Conservation (phyloP, 768 basidiomycete species). For the Collybia sp. region DNA sequence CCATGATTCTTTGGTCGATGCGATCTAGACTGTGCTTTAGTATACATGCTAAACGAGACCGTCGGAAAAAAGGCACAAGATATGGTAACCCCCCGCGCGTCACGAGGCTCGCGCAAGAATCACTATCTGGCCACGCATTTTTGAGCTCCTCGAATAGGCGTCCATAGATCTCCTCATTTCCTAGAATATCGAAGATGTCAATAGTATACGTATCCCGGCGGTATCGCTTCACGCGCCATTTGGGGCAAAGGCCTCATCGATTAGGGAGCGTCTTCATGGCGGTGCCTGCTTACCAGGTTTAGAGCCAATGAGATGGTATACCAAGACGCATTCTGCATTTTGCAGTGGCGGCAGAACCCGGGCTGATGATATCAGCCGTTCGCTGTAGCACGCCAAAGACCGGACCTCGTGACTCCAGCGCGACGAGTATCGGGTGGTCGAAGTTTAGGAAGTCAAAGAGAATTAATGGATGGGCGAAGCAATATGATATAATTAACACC, state of each 20-base stretch:
- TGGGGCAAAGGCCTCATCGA: slow-evolving; percentile 30
- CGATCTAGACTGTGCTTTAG: slow-evolving; percentile 23
- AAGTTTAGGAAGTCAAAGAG: slow-evolving; percentile 14
- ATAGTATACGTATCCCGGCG: slow-evolving; percentile 31
- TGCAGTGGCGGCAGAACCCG: slow-evolving; percentile 26
- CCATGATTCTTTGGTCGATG: slow-evolving; percentile 42
- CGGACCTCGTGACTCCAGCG: slow-evolving; percentile 27
- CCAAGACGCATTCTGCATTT: slow-evolving; percentile 28
- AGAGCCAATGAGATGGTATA: slow-evolving; percentile 28
- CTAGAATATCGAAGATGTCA: slow-evolving; percentile 29
- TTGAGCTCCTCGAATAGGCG: slow-evolving; percentile 24
- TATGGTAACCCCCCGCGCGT: slow-evolving; percentile 40
- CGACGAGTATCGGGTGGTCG: slow-evolving; percentile 25
- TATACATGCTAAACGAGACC: too few species aligned
- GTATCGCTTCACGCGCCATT: slow-evolving; percentile 41
- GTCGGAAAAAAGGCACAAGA: slow-evolving; percentile 24
- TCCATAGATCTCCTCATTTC: slow-evolving; percentile 20
- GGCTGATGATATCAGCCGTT: slow-evolving; percentile 26
- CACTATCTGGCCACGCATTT: slow-evolving; percentile 11
- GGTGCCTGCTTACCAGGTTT: slow-evolving; percentile 24
- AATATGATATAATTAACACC: too few species aligned
- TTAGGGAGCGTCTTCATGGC: slow-evolving; percentile 25
- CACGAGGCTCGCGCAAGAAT: slow-evolving; percentile 22
- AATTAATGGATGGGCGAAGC: too few species aligned
- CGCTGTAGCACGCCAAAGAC: slow-evolving; percentile 29